Percentiles rank a stretch among this genome's conserved stretches.
These are phyloP conservation scores for Intubia oerlemansii DNA, from an alignment of 2,329 filamentous ascomycete species.

Conservation along the genomic window DNA sequence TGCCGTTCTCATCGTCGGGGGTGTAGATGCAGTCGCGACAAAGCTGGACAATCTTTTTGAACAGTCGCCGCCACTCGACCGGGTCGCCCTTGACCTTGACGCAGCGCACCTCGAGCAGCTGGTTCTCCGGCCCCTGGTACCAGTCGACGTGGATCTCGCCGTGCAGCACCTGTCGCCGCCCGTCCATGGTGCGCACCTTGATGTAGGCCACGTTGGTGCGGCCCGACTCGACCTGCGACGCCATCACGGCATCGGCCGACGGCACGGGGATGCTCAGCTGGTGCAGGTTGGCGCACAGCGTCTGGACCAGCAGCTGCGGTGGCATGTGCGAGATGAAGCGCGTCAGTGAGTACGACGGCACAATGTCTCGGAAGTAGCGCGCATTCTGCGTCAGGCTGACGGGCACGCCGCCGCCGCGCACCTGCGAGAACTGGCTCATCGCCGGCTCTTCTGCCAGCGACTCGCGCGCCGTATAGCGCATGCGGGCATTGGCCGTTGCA, in stretches of 20 bases:
- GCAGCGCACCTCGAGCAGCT: slow-evolving; percentile 70
- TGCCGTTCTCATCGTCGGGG: slow-evolving; percentile 3
- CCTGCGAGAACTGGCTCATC: slow-evolving; percentile 65
- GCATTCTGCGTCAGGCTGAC: slow-evolving; percentile 77
- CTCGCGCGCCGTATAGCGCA: slow-evolving; percentile 20
- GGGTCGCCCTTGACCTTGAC: slow-evolving; percentile 92
- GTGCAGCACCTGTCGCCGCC: slow-evolving; percentile 47
- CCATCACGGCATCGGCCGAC: slow-evolving; percentile 20
- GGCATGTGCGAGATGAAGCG: slow-evolving; percentile 80
- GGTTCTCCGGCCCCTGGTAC: slow-evolving; percentile 23
- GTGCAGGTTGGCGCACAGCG: slow-evolving; percentile 63
- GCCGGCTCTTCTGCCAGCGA: slow-evolving; percentile 69
- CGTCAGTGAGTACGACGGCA: slow-evolving; percentile 69
- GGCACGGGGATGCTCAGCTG: slow-evolving; percentile 58
- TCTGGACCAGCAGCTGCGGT: slow-evolving; percentile 52
- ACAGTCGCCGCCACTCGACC: slow-evolving; percentile 86
- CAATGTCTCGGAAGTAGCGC: slow-evolving; percentile 72
- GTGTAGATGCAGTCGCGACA: slow-evolving; percentile 65
- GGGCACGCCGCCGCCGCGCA: slow-evolving; percentile 54
- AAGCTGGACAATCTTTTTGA: slow-evolving; percentile 81
- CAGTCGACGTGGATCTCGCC: slow-evolving; percentile 50
- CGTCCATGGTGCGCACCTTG: slow-evolving; percentile 54
- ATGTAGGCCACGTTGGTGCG: slow-evolving; percentile 39
- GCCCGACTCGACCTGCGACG: slow-evolving; percentile 5
- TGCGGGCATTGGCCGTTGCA: slow-evolving; percentile 21